Percentiles rank a stretch among this genome's conserved stretches.
Conservation (phyloP, 2,329 filamentous ascomycete genomes). For the Penicillium freii region DNA sequence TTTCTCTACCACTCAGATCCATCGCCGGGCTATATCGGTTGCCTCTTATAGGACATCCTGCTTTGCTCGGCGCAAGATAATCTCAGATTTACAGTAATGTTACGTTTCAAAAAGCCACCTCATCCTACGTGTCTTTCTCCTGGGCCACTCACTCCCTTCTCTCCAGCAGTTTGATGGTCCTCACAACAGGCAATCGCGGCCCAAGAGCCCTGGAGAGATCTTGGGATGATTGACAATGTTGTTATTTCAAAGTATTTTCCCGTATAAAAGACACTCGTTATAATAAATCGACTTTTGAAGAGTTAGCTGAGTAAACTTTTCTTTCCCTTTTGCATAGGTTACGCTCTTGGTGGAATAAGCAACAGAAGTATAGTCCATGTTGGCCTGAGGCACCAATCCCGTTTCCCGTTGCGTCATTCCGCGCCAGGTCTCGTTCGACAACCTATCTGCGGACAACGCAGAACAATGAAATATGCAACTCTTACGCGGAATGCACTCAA, state of each 20-base stretch:
- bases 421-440: constrained; percentile 1
- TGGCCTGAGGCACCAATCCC: constrained; percentile 13
- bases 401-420: constrained; percentile 21
- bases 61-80: no score
- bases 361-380: neutral
- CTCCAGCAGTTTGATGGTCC: no score
- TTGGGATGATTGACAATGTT: neutral
- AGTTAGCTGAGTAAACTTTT: neutral
- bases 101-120: no score
- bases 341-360: neutral
- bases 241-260: no score
- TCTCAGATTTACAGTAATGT: no score
- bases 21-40: no score
- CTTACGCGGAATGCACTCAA: constrained; percentile 2
- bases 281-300: neutral
- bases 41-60: no score
- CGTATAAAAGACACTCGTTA: no score
- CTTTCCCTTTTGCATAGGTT: neutral
- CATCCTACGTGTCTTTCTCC: no score
- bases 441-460: constrained; percentile 8
- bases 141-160: no score
- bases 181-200: no score
- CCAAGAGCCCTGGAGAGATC: no score
- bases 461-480: constrained; percentile 24
- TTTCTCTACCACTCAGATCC: neutral